phyloP scores from a whole-genome alignment of 345 rosid species.

The Citrus trifoliata region DNA sequence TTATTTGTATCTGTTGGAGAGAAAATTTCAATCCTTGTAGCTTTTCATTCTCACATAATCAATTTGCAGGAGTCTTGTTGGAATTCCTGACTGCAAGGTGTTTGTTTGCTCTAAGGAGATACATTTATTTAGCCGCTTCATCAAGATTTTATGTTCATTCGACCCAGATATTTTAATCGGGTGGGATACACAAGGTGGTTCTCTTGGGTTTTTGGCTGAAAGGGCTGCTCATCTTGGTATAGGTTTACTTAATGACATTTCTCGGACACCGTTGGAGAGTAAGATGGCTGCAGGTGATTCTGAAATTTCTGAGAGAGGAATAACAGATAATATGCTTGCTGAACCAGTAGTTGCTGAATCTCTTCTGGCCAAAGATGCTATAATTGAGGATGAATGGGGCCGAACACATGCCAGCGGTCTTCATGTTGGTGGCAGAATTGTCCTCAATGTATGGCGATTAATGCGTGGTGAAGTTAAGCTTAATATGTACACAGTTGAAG shows the following conservation, averaged over 20 bases:
- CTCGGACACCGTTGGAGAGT: conserved; percentile 60
- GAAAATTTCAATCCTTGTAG: background rate
- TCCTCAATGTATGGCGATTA: conserved; percentile 86
- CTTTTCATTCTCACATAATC: conserved; percentile 8
- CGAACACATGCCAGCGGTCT: conserved; percentile 97
- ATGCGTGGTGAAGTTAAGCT: conserved; percentile 89
- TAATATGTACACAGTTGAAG: conserved; percentile 75
- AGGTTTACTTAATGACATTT: conserved; percentile 70
- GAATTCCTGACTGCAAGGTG: conserved; percentile 59
- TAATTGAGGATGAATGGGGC: conserved; percentile 94
- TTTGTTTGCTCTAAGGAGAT: conserved; percentile 60
- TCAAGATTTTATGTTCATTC: conserved; percentile 43
- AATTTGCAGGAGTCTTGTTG: conserved; percentile 64
- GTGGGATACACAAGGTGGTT: conserved; percentile 93
- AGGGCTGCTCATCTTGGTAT: conserved; percentile 92
- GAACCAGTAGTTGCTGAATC: conserved; percentile 43
- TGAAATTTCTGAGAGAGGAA: conserved; percentile 35
- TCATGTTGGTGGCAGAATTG: conserved; percentile 93
- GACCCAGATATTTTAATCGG: conserved; percentile 90
- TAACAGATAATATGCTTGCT: conserved; percentile 27
- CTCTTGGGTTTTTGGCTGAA: conserved; percentile 95
- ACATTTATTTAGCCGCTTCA: conserved; percentile 53
- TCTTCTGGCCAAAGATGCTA: conserved; percentile 43
- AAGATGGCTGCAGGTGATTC: conserved; percentile 24
- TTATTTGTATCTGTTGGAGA: background rate